Base-by-base conservation (phyloP, 2,329 filamentous ascomycete genomes). In the Ceratocystis alfenasii region DNA sequence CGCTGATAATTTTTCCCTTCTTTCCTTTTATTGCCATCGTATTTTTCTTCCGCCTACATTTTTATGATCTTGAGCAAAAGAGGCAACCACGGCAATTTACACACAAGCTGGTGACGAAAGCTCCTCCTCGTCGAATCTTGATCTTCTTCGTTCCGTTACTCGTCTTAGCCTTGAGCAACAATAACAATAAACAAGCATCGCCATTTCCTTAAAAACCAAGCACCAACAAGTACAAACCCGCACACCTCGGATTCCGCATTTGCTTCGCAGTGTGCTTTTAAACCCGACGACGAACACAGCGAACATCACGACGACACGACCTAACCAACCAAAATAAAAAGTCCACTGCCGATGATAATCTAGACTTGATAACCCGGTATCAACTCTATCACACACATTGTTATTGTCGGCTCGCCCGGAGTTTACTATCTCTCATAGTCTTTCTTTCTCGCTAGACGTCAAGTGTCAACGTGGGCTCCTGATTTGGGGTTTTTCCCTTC, bases 91-190 rank as follows among this genome's bases (percentile, higher is more conserved):
- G 25, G 15, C 25, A 33, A n/a, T 15, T 25, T 25, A 28, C 25
- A 8, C n/a, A 33, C 55, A n/a, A 36, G 25, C n/a, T 36, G 55
- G 55, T 59, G 55, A 59, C 55, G 55, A 59, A 59, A 59, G 30
- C 55, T 50, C 62, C 20, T 67, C 50, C 22, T 62, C 64, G 57
- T 59, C 64, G 62, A 55, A 59, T 65, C 55, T 20, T 59, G 41
- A 45, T 63, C 62, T 64, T 48, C 55, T 62, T 64, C 30, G 41
- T 36, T 28, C 36, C 20, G 44, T 64, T 30, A n/a, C 48, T 55
- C 36, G 48, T 62, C 22, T 44, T 53, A 28, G 25, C 30, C 17
- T 50, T 41, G 50, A 59, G 30, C 15, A 44, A 33, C 17, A 33
- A 65, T 20, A 25, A 65, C 33, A 28, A 65, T 10, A 50, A 50